Conservation (phyloP, 352 stramenopile genomes). For the Phytophthora ohioensis region DNA sequence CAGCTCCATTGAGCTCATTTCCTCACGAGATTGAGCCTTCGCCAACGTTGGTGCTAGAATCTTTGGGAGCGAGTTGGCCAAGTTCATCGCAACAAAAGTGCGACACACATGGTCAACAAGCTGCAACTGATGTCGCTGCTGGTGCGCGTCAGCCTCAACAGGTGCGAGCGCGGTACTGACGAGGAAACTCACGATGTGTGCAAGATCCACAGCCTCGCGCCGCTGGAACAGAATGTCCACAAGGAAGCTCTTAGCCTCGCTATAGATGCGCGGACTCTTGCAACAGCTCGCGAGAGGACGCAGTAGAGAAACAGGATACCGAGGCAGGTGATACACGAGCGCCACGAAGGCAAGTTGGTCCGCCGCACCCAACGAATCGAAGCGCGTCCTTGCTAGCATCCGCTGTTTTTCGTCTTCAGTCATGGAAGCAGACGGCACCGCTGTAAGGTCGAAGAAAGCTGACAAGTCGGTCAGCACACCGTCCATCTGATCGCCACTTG, state of each 20-base stretch:
- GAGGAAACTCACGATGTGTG: slow-evolving; percentile 83
- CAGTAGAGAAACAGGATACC: slow-evolving; percentile 72
- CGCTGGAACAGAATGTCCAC: slow-evolving; percentile 85
- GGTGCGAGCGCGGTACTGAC: slow-evolving; percentile 75
- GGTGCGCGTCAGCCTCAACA: slow-evolving; percentile 23
- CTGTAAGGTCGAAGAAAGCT: slow-evolving; percentile 67
- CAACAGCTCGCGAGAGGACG: slow-evolving; percentile 78
- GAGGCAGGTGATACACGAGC: slow-evolving; percentile 80
- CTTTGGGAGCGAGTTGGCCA: slow-evolving; percentile 71
- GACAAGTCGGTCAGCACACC: slow-evolving; percentile 66
- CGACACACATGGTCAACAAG: slow-evolving; percentile 74
- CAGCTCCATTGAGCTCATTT: slow-evolving; percentile 53
- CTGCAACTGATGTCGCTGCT: slow-evolving; percentile 56
- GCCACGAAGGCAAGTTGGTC: slow-evolving; percentile 81
- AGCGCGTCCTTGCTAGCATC: slow-evolving; percentile 48
- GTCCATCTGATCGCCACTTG: slow-evolving; percentile 55
- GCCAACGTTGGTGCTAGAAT: slow-evolving; percentile 74
- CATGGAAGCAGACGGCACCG: slow-evolving; percentile 36
- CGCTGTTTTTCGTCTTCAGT: slow-evolving; percentile 33
- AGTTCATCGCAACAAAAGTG: slow-evolving; percentile 69
- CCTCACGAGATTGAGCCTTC: slow-evolving; percentile 48
- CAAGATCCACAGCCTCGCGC: slow-evolving; percentile 66
- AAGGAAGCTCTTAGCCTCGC: slow-evolving; percentile 84
- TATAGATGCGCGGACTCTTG: slow-evolving; percentile 66
- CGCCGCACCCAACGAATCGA: slow-evolving; percentile 54